Conservation (phyloP, 495 filamentous ascomycete species). For the Cryomyces minteri region DNA sequence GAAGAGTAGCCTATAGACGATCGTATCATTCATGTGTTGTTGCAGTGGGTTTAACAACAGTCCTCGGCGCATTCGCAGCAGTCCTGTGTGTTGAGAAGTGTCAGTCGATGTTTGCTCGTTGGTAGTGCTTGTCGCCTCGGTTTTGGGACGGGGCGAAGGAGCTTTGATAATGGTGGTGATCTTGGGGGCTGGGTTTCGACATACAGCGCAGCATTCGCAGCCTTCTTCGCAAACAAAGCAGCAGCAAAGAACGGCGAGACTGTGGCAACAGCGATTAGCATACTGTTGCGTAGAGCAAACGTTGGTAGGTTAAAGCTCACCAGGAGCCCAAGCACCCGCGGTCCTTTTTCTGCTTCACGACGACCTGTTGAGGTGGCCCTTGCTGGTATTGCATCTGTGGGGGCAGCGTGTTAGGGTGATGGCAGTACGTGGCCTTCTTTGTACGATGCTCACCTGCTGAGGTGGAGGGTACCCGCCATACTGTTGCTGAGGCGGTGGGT, state of each 20-base stretch:
- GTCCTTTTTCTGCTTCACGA: slow-evolving; percentile 1
- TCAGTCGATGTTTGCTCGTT: no score
- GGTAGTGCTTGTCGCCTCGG: no score
- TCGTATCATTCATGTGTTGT: no score
- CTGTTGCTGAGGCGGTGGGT: background rate
- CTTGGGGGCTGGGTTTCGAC: no score
- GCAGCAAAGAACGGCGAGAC: slow-evolving; percentile 1
- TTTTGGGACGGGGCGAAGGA: no score
- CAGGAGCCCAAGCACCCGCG: background rate
- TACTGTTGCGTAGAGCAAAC: background rate
- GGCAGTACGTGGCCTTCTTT: background rate
- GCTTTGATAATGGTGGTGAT: no score
- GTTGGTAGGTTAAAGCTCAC: background rate
- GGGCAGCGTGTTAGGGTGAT: background rate
- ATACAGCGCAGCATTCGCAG: background rate
- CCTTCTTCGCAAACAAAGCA: background rate
- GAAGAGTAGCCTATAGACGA: no score
- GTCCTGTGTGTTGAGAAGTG: no score
- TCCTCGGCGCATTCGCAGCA: no score
- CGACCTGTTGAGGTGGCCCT: background rate
- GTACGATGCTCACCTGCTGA: background rate
- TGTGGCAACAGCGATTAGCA: background rate
- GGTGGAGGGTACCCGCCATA: background rate
- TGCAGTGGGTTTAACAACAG: no score
- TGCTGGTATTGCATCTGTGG: slow-evolving; percentile 1